phyloP scores from a whole-genome alignment of 1,284 basidiomycete genomes.

The Cryptococcus amylolentus region DNA sequence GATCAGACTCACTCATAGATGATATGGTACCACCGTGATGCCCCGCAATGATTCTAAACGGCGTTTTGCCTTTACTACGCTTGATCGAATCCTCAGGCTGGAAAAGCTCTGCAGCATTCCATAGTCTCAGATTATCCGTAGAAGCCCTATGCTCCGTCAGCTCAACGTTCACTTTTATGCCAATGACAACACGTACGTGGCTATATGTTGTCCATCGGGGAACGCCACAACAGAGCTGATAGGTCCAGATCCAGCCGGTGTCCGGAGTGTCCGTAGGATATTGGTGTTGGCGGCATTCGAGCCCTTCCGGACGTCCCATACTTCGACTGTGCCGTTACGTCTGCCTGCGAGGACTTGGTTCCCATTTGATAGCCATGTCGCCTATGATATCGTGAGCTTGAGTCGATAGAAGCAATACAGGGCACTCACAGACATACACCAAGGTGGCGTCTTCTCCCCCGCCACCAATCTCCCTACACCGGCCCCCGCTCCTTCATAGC shows the following conservation, averaged over 20 bases:
- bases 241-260: slow-evolving; percentile 83
- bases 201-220: slow-evolving; percentile 84
- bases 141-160: slow-evolving; percentile 62
- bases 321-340: slow-evolving; percentile 83
- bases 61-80: slow-evolving; percentile 57
- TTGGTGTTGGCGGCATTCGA: slow-evolving; percentile 59
- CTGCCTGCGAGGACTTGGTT: slow-evolving; percentile 86
- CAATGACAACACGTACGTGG: slow-evolving; percentile 60
- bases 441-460: slow-evolving; percentile 86
- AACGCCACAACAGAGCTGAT: slow-evolving; percentile 87
- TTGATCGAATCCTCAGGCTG: slow-evolving; percentile 60
- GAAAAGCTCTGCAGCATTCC: slow-evolving; percentile 79
- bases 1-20: slow-evolving; percentile 66
- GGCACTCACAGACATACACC: slow-evolving; percentile 79
- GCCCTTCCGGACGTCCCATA: slow-evolving; percentile 83
- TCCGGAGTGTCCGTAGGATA: slow-evolving; percentile 73
- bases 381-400: slow-evolving; percentile 53
- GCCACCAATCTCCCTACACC: slow-evolving; percentile 81
- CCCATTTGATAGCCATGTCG: slow-evolving; percentile 90
- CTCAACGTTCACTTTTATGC: background rate
- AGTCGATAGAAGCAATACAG: slow-evolving; percentile 1
- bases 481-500: slow-evolving; percentile 49
- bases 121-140: slow-evolving; percentile 87
- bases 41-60: slow-evolving; percentile 93
- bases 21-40: slow-evolving; percentile 93